These are phyloP conservation scores for Choiromyces venosus DNA, from an alignment of 495 filamentous ascomycete genomes.

Conservation along the genomic window DNA sequence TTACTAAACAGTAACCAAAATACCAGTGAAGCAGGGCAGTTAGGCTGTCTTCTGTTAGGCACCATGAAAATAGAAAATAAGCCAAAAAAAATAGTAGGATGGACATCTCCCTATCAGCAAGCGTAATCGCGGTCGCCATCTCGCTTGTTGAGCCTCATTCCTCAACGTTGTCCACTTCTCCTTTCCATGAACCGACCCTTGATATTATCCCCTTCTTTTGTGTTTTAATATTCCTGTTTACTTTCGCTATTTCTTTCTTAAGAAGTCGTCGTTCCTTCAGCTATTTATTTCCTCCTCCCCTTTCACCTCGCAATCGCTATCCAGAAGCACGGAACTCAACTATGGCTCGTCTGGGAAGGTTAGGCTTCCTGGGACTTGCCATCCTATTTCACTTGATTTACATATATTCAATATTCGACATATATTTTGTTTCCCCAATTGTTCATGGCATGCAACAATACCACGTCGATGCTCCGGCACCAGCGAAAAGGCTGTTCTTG, in stretches of 20 bases:
- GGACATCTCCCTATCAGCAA: neutral
- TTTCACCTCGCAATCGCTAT: neutral
- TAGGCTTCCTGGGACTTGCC: slow-evolving; percentile 85
- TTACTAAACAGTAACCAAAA: neutral
- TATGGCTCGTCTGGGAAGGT: slow-evolving; percentile 77
- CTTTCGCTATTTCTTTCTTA: neutral
- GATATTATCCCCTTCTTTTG: neutral
- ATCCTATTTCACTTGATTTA: slow-evolving; percentile 93
- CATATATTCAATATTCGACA: slow-evolving; percentile 95
- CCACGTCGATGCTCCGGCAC: slow-evolving; percentile 59
- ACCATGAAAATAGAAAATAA: neutral
- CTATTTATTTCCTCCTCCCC: neutral
- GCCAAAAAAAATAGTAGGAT: neutral
- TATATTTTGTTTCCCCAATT: slow-evolving; percentile 98
- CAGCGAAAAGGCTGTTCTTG: slow-evolving; percentile 83
- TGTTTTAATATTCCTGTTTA: neutral
- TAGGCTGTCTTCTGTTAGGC: neutral
- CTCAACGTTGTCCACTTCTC: neutral
- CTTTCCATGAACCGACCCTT: neutral
- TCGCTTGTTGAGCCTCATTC: neutral
- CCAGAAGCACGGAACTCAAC: neutral
- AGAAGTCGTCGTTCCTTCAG: slow-evolving; percentile 5
- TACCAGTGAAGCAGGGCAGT: neutral
- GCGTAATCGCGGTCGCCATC: neutral
- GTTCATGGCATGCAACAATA: slow-evolving; percentile 90